Evolutionary conservation across 1,139 yeast species (phyloP).

Genomic region (Yamadazyma triangularis): DNA sequence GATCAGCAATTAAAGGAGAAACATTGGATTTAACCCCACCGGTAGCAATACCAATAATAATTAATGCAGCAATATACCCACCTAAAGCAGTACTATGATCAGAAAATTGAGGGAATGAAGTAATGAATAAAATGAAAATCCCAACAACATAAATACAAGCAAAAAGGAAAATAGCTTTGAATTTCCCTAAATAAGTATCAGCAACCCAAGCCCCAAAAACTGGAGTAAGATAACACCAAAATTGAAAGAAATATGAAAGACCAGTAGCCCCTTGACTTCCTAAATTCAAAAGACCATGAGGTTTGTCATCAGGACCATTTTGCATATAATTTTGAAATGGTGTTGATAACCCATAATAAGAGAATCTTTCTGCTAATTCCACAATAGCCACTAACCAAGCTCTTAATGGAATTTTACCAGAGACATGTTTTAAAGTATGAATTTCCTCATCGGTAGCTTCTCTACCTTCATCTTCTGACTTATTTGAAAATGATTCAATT

Average conservation of each 20-base stretch:
- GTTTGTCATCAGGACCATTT: constrained; percentile 38
- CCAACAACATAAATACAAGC: constrained; percentile 60
- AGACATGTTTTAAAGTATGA: constrained; percentile 37
- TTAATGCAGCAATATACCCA: constrained; percentile 57
- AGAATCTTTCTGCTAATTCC: constrained; percentile 78
- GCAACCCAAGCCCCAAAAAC: constrained; percentile 73
- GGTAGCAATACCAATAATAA: constrained; percentile 71
- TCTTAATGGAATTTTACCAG: constrained; percentile 35
- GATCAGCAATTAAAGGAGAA: constrained; percentile 77
- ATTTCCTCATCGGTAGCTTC: constrained; percentile 37
- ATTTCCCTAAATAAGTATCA: constrained; percentile 72
- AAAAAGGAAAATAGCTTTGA: constrained; percentile 61
- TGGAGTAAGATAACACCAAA: constrained; percentile 82
- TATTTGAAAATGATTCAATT: not conserved
- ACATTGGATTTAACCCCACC: constrained; percentile 82
- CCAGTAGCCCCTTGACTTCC: constrained; percentile 70
- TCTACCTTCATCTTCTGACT: constrained; percentile 17
- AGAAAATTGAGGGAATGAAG: constrained; percentile 66
- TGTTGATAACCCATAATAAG: constrained; percentile 77
- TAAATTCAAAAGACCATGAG: constrained; percentile 59
- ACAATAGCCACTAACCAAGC: constrained; percentile 76
- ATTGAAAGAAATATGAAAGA: constrained; percentile 70
- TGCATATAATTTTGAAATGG: constrained; percentile 81
- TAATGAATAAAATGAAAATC: constrained; percentile 59
- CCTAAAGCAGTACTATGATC: constrained; percentile 42